Evolutionary conservation across 2,329 filamentous ascomycete species (phyloP).

Genomic region (Fusarium acutatum): DNA sequence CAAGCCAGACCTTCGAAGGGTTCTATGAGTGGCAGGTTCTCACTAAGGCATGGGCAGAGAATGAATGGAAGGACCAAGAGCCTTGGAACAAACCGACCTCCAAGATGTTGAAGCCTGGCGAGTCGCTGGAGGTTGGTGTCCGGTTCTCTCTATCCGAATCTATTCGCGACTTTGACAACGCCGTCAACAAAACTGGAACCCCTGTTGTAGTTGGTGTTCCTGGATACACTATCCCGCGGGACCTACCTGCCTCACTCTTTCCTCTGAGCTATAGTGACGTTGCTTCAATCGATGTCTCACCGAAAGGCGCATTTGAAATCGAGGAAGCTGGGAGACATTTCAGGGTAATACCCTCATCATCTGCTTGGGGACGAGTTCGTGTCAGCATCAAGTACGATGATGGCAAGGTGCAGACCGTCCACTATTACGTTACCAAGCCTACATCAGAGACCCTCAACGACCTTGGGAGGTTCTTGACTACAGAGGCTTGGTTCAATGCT

Average conservation of each 20-base stretch:
- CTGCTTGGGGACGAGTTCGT: slow-evolving; percentile 59
- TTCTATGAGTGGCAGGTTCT: slow-evolving; percentile 69
- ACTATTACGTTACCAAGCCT: slow-evolving; percentile 64
- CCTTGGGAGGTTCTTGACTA: slow-evolving; percentile 63
- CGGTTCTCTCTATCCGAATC: slow-evolving; percentile 59
- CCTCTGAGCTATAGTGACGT: slow-evolving; percentile 53
- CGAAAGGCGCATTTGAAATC: slow-evolving; percentile 49
- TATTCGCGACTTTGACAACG: slow-evolving; percentile 57
- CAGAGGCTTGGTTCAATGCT: slow-evolving; percentile 60
- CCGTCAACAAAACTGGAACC: slow-evolving; percentile 52
- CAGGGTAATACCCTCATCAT: slow-evolving; percentile 50
- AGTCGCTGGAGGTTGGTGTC: slow-evolving; percentile 58
- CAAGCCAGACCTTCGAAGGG: slow-evolving; percentile 66
- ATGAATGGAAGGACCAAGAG: slow-evolving; percentile 59
- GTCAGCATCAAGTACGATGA: slow-evolving; percentile 59
- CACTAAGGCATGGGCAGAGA: slow-evolving; percentile 62
- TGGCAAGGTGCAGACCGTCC: slow-evolving; percentile 59
- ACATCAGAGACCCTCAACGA: slow-evolving; percentile 54
- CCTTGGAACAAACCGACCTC: slow-evolving; percentile 67
- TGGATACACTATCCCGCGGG: slow-evolving; percentile 62
- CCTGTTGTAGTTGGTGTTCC: slow-evolving; percentile 63
- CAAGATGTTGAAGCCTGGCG: slow-evolving; percentile 52
- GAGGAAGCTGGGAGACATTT: fast-evolving
- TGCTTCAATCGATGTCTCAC: slow-evolving; percentile 50
- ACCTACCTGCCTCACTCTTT: slow-evolving; percentile 56